phyloP scores from a whole-genome alignment of 2,329 filamentous ascomycete species.

The Chaetomium sp. region DNA sequence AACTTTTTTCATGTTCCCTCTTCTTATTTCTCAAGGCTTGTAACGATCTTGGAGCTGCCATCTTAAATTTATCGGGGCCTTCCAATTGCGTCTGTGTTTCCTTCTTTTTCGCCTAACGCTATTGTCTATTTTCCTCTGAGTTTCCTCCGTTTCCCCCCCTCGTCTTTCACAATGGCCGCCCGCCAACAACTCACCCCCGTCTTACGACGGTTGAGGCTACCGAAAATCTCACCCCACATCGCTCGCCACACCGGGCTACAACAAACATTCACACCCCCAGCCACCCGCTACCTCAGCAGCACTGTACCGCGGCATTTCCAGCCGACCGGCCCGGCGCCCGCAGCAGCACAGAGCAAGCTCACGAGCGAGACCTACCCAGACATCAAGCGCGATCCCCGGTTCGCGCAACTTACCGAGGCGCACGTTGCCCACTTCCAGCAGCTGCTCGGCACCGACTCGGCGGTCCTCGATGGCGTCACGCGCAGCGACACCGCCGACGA shows the following conservation, averaged over 20 bases:
- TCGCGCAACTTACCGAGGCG: slow-evolving; percentile 64
- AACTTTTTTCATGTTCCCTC: background rate
- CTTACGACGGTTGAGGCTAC: slow-evolving; percentile 17
- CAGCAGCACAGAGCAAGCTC: slow-evolving; percentile 46
- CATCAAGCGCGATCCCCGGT: slow-evolving; percentile 72
- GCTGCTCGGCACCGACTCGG: slow-evolving; percentile 71
- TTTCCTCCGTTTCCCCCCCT: background rate
- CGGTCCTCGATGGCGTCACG: slow-evolving; percentile 77
- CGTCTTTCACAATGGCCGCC: slow-evolving; percentile 16
- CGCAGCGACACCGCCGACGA: slow-evolving; percentile 65
- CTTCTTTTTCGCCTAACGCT: background rate
- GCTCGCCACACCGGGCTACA: slow-evolving; percentile 14
- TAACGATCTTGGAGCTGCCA: background rate
- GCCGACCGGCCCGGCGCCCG: slow-evolving; percentile 4
- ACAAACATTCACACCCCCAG: slow-evolving; percentile 11
- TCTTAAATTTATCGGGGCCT: background rate
- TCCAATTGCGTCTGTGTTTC: background rate
- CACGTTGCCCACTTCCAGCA: slow-evolving; percentile 79
- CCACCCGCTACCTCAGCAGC: slow-evolving; percentile 17
- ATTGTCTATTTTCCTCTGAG: background rate
- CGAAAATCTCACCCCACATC: slow-evolving; percentile 13
- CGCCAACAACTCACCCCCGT: slow-evolving; percentile 18
- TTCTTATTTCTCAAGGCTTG: background rate
- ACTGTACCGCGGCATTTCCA: slow-evolving; percentile 13
- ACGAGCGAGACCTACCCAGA: slow-evolving; percentile 83